These are phyloP conservation scores for Citrullus colocynthis DNA, from an alignment of 306 rosid genomes.

Conservation along the genomic window DNA sequence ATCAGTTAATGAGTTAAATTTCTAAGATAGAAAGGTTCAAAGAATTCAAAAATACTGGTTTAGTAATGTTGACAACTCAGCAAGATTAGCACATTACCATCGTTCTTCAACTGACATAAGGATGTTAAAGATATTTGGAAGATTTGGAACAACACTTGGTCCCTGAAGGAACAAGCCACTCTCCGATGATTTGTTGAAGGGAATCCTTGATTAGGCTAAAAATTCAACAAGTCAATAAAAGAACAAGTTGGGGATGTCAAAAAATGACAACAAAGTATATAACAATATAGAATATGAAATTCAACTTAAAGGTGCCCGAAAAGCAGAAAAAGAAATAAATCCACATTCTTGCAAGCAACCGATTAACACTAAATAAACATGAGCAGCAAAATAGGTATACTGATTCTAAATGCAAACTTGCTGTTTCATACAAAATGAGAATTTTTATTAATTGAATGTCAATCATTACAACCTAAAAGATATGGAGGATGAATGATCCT, in stretches of 20 bases:
- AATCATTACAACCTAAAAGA: slow-evolving; percentile 5
- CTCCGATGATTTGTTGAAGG: slow-evolving; percentile 97
- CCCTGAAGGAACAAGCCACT: slow-evolving; percentile 92
- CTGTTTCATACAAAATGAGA: neutral
- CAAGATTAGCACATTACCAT: slow-evolving; percentile 38
- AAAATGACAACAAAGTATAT: neutral
- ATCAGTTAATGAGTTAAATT: slow-evolving; percentile 4
- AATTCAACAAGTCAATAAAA: slow-evolving; percentile 21
- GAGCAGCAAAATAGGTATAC: neutral
- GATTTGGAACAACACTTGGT: slow-evolving; percentile 75
- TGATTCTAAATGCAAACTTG: slow-evolving; percentile 5
- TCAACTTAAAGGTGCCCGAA: neutral
- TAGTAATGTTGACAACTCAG: neutral
- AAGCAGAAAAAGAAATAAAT: neutral
- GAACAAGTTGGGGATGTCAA: neutral
- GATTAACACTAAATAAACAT: neutral
- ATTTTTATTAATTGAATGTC: slow-evolving; percentile 6
- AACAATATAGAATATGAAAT: neutral
- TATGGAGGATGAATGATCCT: slow-evolving; percentile 3
- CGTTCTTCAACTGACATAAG: slow-evolving; percentile 71
- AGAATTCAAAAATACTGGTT: neutral
- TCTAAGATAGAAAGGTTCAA: neutral
- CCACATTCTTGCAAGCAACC: neutral
- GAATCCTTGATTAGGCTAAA: slow-evolving; percentile 77
- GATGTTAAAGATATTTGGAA: slow-evolving; percentile 94